Evolutionary conservation across 768 basidiomycete species (phyloP).

Genomic region (Clathrus columnatus): DNA sequence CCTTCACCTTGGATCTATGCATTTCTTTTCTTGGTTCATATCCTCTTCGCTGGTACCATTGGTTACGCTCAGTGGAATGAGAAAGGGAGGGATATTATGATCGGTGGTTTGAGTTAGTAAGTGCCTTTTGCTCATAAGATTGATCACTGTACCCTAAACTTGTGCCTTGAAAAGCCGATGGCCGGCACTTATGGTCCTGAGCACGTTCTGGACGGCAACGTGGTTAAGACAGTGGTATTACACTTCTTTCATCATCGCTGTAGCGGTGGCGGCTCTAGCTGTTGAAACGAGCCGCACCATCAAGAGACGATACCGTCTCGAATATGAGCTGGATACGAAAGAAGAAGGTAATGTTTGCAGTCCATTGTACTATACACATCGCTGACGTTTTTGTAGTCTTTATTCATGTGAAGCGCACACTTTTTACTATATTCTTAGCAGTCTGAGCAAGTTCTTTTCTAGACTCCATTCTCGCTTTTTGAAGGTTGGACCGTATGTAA

Average conservation of each 20-base stretch:
- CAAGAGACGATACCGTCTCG: slow-evolving; percentile 10
- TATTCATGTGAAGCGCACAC: not conserved
- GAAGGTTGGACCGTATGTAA: slow-evolving; percentile 12
- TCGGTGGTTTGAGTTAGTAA: slow-evolving; percentile 8
- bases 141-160: too few species aligned
- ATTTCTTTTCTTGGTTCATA: slow-evolving; percentile 10
- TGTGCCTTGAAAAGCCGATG: too few species aligned
- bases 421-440: not conserved
- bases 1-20: slow-evolving; percentile 8
- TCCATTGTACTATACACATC: not conserved
- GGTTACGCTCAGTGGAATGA: slow-evolving; percentile 12
- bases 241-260: slow-evolving; percentile 7
- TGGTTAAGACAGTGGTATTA: slow-evolving; percentile 12
- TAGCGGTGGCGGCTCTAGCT: slow-evolving; percentile 8
- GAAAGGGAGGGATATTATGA: slow-evolving; percentile 10
- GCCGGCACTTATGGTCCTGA: slow-evolving; percentile 11
- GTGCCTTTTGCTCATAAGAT: too few species aligned
- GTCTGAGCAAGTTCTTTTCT: not conserved
- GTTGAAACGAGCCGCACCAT: slow-evolving; percentile 6
- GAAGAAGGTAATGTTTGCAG: slow-evolving; percentile 8
- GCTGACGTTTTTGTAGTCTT: not conserved
- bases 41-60: slow-evolving; percentile 12
- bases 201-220: slow-evolving; percentile 11
- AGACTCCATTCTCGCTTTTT: slow-evolving; percentile 11
- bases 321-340: slow-evolving; percentile 6